Conservation (phyloP, 768 basidiomycete genomes). For the Crucibulum laeve region DNA sequence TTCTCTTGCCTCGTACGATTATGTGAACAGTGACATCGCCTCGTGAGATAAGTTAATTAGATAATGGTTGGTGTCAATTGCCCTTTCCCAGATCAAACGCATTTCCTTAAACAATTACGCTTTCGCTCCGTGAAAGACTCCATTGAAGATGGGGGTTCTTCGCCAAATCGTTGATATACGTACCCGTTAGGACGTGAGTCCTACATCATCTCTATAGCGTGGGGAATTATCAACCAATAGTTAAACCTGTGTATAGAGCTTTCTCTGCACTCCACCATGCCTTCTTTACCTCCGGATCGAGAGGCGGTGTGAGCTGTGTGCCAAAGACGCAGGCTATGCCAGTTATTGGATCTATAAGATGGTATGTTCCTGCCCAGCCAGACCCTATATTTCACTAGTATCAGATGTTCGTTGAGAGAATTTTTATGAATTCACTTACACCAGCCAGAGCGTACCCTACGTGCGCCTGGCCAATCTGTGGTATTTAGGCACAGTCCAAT, state of each 20-base stretch:
- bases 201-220: not conserved
- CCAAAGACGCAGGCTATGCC: slow-evolving; percentile 28
- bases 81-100: no score
- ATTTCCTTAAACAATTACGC: no score
- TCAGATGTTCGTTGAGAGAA: not conserved
- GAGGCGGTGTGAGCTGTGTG: slow-evolving; percentile 21
- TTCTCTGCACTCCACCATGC: slow-evolving; percentile 20
- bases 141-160: no score
- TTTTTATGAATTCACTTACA: slow-evolving; percentile 17
- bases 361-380: slow-evolving; percentile 27
- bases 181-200: no score
- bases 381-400: slow-evolving; percentile 16
- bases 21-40: no score
- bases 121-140: no score
- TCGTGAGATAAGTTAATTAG: no score
- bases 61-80: no score
- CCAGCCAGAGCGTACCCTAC: slow-evolving; percentile 24
- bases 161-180: no score
- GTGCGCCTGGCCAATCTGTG: slow-evolving; percentile 17
- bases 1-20: no score
- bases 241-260: slow-evolving; percentile 20
- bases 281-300: slow-evolving; percentile 16
- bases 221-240: not conserved
- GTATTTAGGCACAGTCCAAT: slow-evolving; percentile 20
- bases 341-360: slow-evolving; percentile 25